phyloP scores from a whole-genome alignment of 345 rosid genomes.

The Raphanus sativus region DNA sequence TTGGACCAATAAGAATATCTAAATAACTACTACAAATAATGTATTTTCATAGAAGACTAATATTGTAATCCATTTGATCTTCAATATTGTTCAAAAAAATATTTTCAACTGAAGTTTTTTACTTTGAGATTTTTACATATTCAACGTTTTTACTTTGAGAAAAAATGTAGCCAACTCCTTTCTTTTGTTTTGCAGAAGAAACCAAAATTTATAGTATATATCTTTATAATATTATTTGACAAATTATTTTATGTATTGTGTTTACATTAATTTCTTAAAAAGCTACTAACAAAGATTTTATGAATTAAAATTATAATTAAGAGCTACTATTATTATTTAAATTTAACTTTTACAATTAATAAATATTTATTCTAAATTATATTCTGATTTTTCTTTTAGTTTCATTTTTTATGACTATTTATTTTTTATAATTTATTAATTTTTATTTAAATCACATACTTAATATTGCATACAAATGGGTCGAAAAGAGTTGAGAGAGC shows the following conservation, averaged over 20 bases:
- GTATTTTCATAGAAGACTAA: not conserved
- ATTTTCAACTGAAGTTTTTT: constrained; percentile 18
- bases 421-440: not conserved
- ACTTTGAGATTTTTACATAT: not conserved
- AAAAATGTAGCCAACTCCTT: not conserved
- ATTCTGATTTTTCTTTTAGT: no score
- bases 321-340: not conserved
- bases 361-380: no score
- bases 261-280: no score
- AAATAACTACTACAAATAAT: not conserved
- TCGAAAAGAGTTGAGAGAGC: not conserved
- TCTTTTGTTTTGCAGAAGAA: not conserved
- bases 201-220: not conserved
- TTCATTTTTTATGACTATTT: not conserved
- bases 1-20: not conserved
- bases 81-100: not conserved
- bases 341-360: no score
- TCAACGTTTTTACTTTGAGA: not conserved
- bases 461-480: not conserved
- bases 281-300: no score
- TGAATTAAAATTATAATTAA: not conserved
- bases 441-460: not conserved
- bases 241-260: not conserved
- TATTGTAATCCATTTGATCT: not conserved
- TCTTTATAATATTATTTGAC: no score